Base-by-base conservation (phyloP, 2,329 filamentous ascomycete species). In the Cladophialophora bantiana region DNA sequence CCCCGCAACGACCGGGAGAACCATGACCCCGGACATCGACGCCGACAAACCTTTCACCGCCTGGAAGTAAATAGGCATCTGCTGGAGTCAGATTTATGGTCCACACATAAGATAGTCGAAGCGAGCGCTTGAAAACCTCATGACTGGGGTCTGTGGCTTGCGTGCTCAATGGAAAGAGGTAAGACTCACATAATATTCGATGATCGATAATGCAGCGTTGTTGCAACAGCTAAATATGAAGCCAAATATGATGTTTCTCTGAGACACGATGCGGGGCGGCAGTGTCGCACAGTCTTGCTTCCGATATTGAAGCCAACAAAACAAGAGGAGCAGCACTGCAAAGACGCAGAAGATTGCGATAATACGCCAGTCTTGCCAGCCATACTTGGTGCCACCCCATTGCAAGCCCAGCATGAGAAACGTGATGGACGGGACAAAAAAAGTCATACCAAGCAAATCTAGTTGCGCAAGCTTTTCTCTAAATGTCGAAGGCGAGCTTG, bases 291-390 rank as follows among this genome's bases (percentile, higher is more conserved):
- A 6, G 31, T 56, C 15, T 15, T 36, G 32, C 36, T 56, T 13
- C 20, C 26, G 12, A n/a, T 36, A 15, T 34, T 13, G 71, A 57
- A 15, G 77, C 77, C 2, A 61, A 66, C 35, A 69, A 67, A 88
- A 89, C 20, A 82, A 66, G 32, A 74, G 63, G 10, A 73, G 66
- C 13, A 79, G 61, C 31, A 78, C 13, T 0, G 71, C 71, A 65
- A 83, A 83, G 3, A 85, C 75, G 0, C 83, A 77, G 32, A 86
- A 80, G 5, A 85, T 75, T 0, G 77, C 79, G 57, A 84, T 81
- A 58, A 85, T 78, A 7, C 76, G 78, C 7, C 72, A 73, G 67
- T 77, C 78, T 32, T 69, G 72, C 83, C 83, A 85, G 1, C 76
- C 45, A 40, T 81, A 79, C 36, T 74, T 79, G 9, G 78, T 78